These are phyloP conservation scores for Xylariaceae sp. DNA, from an alignment of 2,329 filamentous ascomycete species.

Conservation along the genomic window DNA sequence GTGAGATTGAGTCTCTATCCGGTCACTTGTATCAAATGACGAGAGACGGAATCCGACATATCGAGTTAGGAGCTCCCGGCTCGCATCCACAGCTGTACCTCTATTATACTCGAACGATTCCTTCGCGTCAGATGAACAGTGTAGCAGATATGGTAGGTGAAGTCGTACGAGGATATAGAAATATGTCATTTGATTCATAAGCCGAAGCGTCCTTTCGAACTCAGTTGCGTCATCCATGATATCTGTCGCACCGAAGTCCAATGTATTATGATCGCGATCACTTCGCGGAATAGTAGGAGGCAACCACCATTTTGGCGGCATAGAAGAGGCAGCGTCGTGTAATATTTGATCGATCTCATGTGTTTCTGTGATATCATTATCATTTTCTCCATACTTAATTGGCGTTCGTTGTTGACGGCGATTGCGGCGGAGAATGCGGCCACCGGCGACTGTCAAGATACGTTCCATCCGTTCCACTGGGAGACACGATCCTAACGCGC, in stretches of 20 bases:
- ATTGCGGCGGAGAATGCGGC: neutral
- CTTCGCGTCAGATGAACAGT: slow-evolving; percentile 22
- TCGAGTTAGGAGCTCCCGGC: slow-evolving; percentile 38
- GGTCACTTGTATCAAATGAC: slow-evolving; percentile 19
- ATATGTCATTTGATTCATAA: slow-evolving; percentile 39
- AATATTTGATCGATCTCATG: slow-evolving; percentile 35
- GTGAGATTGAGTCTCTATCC: too few relatives aligned
- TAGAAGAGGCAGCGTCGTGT: slow-evolving; percentile 30
- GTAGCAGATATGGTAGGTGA: slow-evolving; percentile 43
- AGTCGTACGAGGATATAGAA: slow-evolving; percentile 40
- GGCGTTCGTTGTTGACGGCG: too few relatives aligned
- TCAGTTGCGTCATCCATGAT: slow-evolving; percentile 14
- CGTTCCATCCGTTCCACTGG: neutral
- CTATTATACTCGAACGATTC: slow-evolving; percentile 39
- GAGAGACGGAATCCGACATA: slow-evolving; percentile 35
- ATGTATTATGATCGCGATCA: too few relatives aligned
- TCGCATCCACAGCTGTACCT: slow-evolving; percentile 37
- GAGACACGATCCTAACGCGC: neutral
- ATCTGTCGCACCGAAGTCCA: too few relatives aligned
- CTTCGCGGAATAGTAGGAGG: slow-evolving; percentile 11
- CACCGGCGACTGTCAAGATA: neutral
- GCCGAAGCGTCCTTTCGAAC: slow-evolving; percentile 32
- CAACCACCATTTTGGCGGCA: slow-evolving; percentile 43
- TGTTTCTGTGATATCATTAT: slow-evolving; percentile 26
- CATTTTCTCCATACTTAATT: too few relatives aligned